A percentile compares a stretch with the other conserved stretches of the same genome.
Evolutionary conservation across 129 eudicot species (phyloP).

Genomic region (Kitagawia praeruptora): DNA sequence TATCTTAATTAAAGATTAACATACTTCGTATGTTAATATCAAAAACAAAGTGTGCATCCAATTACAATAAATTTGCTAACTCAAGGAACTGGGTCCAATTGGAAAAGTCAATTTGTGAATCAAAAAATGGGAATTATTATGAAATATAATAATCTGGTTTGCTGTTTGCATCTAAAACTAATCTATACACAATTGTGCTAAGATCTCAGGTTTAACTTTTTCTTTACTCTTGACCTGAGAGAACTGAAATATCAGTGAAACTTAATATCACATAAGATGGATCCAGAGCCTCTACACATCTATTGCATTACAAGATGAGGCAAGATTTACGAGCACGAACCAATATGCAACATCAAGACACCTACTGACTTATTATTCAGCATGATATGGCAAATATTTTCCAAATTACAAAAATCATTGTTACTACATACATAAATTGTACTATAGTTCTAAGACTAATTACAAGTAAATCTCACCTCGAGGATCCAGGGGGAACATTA

Average conservation of each 20-base stretch:
- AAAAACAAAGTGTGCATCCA: not conserved
- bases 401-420: not conserved
- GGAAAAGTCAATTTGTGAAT: not conserved
- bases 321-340: no score
- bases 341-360: not conserved
- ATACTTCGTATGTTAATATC: no score
- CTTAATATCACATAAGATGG: not conserved
- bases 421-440: not conserved
- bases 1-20: no score
- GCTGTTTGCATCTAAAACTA: not conserved
- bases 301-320: not conserved
- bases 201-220: not conserved
- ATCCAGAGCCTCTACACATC: not conserved
- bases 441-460: not conserved
- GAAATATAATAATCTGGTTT: not conserved
- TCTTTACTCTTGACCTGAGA: not conserved
- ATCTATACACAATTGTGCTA: no score
- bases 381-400: not conserved
- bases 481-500: slow-evolving; percentile 74
- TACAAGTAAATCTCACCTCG: slow-evolving; percentile 36
- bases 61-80: not conserved
- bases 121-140: not conserved
- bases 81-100: not conserved
- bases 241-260: not conserved
- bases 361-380: not conserved